These are phyloP conservation scores for Trichoderma afroharzianum DNA, from an alignment of 2,329 filamentous ascomycete species.

Conservation along the genomic window DNA sequence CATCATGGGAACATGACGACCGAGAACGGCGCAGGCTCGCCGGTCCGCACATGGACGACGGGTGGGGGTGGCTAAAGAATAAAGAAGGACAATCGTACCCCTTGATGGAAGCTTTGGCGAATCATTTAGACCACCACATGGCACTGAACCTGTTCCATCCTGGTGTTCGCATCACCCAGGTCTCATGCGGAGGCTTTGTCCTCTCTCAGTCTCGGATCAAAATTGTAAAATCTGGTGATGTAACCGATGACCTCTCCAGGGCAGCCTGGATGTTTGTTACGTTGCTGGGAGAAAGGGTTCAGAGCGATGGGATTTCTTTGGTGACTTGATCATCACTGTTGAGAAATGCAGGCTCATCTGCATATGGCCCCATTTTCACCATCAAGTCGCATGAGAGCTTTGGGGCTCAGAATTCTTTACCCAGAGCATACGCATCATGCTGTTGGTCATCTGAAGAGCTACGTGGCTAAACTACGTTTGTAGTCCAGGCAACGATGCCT, in stretches of 20 bases:
- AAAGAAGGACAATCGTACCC: constrained; percentile 29
- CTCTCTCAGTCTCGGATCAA: constrained; percentile 52
- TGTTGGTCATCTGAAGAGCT: background rate
- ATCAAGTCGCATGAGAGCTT: background rate
- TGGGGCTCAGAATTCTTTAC: background rate
- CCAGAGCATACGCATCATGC: too few species aligned
- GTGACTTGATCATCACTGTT: background rate
- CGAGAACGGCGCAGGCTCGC: constrained; percentile 44
- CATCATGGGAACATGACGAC: constrained; percentile 31
- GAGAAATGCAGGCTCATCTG: background rate
- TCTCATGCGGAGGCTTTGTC: constrained; percentile 55
- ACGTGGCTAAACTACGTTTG: background rate
- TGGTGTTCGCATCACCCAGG: constrained; percentile 48
- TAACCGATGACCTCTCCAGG: constrained; percentile 30
- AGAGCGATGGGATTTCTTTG: constrained; percentile 22
- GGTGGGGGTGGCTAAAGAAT: constrained; percentile 47
- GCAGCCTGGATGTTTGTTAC: constrained; percentile 39
- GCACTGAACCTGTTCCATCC: constrained; percentile 55
- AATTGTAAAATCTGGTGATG: constrained; percentile 34
- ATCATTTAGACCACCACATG: constrained; percentile 51
- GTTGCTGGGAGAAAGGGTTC: constrained; percentile 34
- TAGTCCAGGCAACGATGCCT: background rate
- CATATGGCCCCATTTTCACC: too few species aligned
- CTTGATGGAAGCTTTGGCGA: constrained; percentile 49
- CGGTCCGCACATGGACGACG: constrained; percentile 47